Conservation (phyloP, 202 grass and related monocot genomes). For the Cymbopogon flexuosus region DNA sequence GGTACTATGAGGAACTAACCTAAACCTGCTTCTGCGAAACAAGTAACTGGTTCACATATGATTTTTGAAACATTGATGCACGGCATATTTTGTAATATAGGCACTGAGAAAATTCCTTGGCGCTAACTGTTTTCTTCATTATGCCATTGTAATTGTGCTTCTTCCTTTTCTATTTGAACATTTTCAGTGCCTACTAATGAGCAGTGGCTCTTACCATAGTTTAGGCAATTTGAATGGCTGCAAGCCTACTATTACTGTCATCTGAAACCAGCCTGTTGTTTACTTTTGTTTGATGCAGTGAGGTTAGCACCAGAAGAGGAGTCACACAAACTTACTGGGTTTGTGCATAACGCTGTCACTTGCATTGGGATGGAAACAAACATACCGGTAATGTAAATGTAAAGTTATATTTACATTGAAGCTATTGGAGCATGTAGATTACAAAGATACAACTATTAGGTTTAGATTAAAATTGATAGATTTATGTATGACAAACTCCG, state of each 20-base stretch:
- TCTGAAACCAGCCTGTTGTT: not conserved
- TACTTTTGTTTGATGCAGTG: slow-evolving; percentile 58
- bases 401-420: not conserved
- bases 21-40: not conserved
- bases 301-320: slow-evolving; percentile 93
- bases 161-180: not conserved
- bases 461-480: not conserved
- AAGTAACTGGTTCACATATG: not conserved
- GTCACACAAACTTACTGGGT: slow-evolving; percentile 79
- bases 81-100: not conserved
- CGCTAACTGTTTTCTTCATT: not conserved
- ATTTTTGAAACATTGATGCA: not conserved
- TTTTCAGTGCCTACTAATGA: not conserved
- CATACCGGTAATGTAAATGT: slow-evolving; percentile 60
- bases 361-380: slow-evolving; percentile 84
- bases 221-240: not conserved
- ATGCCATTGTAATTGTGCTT: not conserved
- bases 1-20: not conserved
- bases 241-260: not conserved
- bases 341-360: slow-evolving; percentile 85
- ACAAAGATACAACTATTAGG: not conserved
- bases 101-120: not conserved
- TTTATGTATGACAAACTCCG: not conserved
- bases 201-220: not conserved
- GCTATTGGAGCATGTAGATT: slow-evolving; percentile 5